Base-by-base conservation (phyloP, 495 filamentous ascomycete species). In the Choiromyces venosus region DNA sequence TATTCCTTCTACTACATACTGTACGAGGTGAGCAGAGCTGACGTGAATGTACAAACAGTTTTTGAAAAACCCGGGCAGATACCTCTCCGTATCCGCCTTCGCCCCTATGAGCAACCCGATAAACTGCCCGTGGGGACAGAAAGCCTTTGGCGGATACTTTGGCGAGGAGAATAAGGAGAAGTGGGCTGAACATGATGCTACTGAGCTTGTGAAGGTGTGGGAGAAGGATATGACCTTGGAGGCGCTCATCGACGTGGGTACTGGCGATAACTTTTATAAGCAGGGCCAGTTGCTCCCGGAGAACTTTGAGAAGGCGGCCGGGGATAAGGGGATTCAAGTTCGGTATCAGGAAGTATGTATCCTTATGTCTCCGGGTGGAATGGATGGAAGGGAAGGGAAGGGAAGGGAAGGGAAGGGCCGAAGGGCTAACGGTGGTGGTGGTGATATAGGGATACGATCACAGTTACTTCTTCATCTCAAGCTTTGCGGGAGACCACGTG, bases 201-300 rank as follows among this genome's bases (percentile, higher is more conserved):
- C 93, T 2, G 94, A 97, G 84, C 83, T 98, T 73, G 83, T 99
- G 42, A 89, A 87, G 85, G 85, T 86, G 69, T 95, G 88, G 89
- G 88, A 86, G 74, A 89, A 88, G 1, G 77, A 74, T 40, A 78
- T 78, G 44, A 85, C 88, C 19, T 83, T 97, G 65, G 89, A 92
- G 81, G 85, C 67, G 2, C 52, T 81, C 65, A 76, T 81, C 36
- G 80, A 81, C 71, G 79, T 81, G n/a, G 95, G 95, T 8, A 97
- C 93, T 35, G 91, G 88, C 40, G 95, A 99, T 85, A 92, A 93
- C 79, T 98, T 97, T 83, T 97, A 97, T 83, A 93, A 96, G 85
- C 89, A 96, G 80, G 88, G 89, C 56, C 96, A 99, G 83, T 85
- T 99, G 69, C 86, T 97, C 25, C 94, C 93, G 3, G 96, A 99